These are phyloP conservation scores for Carallia brachiata DNA, from an alignment of 345 rosid genomes.

Conservation along the genomic window DNA sequence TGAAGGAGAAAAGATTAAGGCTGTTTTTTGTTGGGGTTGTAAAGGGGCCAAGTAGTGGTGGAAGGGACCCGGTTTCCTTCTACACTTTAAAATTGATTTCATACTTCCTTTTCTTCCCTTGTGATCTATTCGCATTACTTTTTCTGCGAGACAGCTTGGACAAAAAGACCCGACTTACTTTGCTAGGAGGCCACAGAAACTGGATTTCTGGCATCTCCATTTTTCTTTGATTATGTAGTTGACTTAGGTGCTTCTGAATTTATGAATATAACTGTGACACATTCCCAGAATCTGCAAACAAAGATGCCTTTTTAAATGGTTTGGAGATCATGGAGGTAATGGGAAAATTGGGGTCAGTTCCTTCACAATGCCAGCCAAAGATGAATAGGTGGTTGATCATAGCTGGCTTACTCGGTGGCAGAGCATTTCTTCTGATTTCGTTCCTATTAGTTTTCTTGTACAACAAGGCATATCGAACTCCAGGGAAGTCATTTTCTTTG, in stretches of 20 bases:
- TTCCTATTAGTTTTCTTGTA: conserved; percentile 10
- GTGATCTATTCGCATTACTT: neutral
- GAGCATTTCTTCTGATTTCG: neutral
- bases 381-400: neutral
- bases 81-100: neutral
- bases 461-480: neutral
- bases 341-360: conserved; percentile 6
- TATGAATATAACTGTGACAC: conserved; percentile 36
- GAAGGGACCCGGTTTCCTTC: neutral
- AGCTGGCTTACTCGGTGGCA: neutral
- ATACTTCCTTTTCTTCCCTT: neutral
- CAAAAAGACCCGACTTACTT: neutral
- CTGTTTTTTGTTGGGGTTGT: no score
- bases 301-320: conserved; percentile 45
- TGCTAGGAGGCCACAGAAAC: neutral
- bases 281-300: accelerated
- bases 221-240: conserved; percentile 38
- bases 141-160: neutral
- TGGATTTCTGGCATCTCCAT: conserved; percentile 15
- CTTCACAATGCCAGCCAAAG: neutral
- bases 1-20: no score
- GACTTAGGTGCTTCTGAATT: conserved; percentile 41
- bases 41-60: neutral
- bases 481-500: neutral
- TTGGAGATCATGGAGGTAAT: conserved; percentile 51